Evolutionary conservation across 148 eudicot species (phyloP).

Genomic region (Amaranthus palmeri): DNA sequence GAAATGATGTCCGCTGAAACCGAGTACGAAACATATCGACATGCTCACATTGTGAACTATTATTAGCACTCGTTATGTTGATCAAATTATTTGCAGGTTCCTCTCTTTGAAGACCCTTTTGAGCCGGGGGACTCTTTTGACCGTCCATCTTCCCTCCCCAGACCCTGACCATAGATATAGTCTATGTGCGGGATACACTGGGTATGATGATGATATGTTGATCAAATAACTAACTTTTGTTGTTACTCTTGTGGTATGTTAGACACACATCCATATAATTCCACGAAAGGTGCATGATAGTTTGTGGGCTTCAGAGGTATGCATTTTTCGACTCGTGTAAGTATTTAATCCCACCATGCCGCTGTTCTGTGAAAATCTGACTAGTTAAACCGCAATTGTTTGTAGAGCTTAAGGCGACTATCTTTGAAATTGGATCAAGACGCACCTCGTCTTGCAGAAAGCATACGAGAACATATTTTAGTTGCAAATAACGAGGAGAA

Average conservation of each 20-base stretch:
- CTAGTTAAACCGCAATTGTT: neutral
- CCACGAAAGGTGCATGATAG: slow-evolving; percentile 78
- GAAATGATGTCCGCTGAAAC: too few species aligned
- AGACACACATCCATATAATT: slow-evolving; percentile 94
- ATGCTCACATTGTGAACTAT: too few species aligned
- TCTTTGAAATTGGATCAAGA: slow-evolving; percentile 50
- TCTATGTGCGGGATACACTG: too few species aligned
- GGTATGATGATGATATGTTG: too few species aligned
- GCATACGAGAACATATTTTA: slow-evolving; percentile 54
- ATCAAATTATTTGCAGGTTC: too few species aligned
- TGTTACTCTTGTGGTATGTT: slow-evolving; percentile 15
- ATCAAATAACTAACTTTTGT: slow-evolving; percentile 6
- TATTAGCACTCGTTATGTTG: neutral
- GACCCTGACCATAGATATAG: too few species aligned
- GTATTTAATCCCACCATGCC: neutral
- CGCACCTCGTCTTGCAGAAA: slow-evolving; percentile 54
- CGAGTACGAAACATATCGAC: too few species aligned
- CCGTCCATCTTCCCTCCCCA: too few species aligned
- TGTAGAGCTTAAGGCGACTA: slow-evolving; percentile 63
- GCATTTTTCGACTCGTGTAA: slow-evolving; percentile 6
- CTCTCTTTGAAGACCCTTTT: too few species aligned
- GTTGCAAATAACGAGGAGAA: slow-evolving; percentile 26
- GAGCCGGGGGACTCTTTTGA: too few species aligned
- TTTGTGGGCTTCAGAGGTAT: slow-evolving; percentile 92
- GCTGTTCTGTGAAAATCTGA: neutral